Percentiles rank a stretch among this genome's conserved stretches.
Conservation (phyloP, 805 yeast species). For the Scheffersomyces stipitis region DNA sequence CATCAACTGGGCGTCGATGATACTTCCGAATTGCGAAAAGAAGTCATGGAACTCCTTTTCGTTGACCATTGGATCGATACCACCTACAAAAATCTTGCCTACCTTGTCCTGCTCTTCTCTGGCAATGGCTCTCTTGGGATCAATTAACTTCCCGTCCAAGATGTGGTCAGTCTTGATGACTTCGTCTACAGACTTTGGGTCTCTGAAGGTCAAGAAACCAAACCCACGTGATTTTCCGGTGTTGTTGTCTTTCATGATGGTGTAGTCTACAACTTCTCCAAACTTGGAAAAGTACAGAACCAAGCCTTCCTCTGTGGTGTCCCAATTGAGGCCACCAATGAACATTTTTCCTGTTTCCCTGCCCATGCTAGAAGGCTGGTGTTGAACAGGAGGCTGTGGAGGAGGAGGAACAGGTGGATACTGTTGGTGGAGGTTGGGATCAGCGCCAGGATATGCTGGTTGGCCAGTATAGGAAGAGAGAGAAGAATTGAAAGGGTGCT, state of each 20-base stretch:
- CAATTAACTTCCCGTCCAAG: slow-evolving; percentile 93
- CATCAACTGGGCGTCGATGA: slow-evolving; percentile 96
- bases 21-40: slow-evolving; percentile 84
- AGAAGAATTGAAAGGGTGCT: not conserved
- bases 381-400: slow-evolving; percentile 12
- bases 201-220: slow-evolving; percentile 86
- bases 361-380: slow-evolving; percentile 31
- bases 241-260: slow-evolving; percentile 86
- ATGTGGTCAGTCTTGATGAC: slow-evolving; percentile 86
- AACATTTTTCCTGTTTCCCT: slow-evolving; percentile 87
- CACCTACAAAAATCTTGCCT: slow-evolving; percentile 96
- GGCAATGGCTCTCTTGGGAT: slow-evolving; percentile 96
- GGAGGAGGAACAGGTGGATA: slow-evolving; percentile 13
- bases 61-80: slow-evolving; percentile 90
- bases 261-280: slow-evolving; percentile 85
- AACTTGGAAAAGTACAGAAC: slow-evolving; percentile 79
- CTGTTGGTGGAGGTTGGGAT: slow-evolving; percentile 2
- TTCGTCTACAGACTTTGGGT: slow-evolving; percentile 78
- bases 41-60: slow-evolving; percentile 86
- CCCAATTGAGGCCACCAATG: slow-evolving; percentile 97
- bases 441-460: too few species aligned
- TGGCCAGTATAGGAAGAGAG: not conserved
- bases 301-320: slow-evolving; percentile 86
- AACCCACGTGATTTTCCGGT: slow-evolving; percentile 94
- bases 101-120: slow-evolving; percentile 96